phyloP scores from a whole-genome alignment of 257 asterid genomes.

The Linderniella brevidens region DNA sequence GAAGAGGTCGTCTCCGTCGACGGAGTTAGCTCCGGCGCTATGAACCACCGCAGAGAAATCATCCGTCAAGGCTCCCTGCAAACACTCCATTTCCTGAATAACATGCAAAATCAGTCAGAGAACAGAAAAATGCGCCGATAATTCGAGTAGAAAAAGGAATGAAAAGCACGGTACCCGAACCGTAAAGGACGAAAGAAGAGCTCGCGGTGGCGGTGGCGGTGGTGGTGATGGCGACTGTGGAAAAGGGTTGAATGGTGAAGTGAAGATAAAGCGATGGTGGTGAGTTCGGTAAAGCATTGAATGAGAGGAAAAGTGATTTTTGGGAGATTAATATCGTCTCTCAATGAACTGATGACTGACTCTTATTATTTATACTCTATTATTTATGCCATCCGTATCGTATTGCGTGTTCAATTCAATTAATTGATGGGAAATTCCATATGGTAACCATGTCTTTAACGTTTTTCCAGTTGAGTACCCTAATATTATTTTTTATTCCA shows the following conservation, averaged over 20 bases:
- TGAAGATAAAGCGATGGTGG: constrained; percentile 40
- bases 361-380: too few species aligned
- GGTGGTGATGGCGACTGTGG: constrained; percentile 19
- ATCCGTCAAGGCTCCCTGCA: constrained; percentile 21
- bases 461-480: too few species aligned
- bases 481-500: too few species aligned
- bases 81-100: constrained; percentile 35
- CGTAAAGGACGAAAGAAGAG: constrained; percentile 13
- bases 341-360: too few species aligned
- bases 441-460: too few species aligned
- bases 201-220: constrained; percentile 15
- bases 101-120: not conserved
- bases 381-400: too few species aligned
- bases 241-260: constrained; percentile 32
- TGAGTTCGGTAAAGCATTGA: constrained; percentile 86
- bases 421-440: too few species aligned
- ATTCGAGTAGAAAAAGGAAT: not conserved
- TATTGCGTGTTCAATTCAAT: too few species aligned
- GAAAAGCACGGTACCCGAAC: constrained; percentile 18
- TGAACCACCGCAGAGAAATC: constrained; percentile 8
- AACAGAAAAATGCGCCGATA: not conserved
- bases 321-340: too few species aligned
- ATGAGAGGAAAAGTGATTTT: too few species aligned
- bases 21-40: constrained; percentile 6
- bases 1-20: constrained; percentile 26